A percentile compares a stretch with the other conserved stretches of the same genome.
Evolutionary conservation across 768 basidiomycete species (phyloP).

Genomic region (Boletus reticulatus): DNA sequence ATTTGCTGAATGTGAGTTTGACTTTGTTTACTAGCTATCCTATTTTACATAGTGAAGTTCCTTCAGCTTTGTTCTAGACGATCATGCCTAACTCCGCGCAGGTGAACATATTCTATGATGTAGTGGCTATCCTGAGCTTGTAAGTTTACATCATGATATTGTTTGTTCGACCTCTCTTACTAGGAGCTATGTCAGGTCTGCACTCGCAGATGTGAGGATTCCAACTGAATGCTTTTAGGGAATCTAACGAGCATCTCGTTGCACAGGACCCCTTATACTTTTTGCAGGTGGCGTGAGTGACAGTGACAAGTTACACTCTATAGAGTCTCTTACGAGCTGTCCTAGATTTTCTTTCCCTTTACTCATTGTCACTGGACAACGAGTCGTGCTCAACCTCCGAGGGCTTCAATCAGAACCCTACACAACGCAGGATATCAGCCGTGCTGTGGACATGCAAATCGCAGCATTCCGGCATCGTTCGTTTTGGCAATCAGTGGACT

Average conservation of each 20-base stretch:
- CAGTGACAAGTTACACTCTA: too few relatives aligned
- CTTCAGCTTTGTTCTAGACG: neutral
- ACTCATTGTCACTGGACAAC: constrained; percentile 16
- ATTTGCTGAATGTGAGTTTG: neutral
- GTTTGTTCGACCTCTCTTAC: neutral
- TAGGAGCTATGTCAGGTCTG: neutral
- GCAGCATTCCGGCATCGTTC: neutral
- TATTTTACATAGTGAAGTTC: constrained; percentile 4
- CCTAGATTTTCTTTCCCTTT: constrained; percentile 9
- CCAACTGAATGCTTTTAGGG: neutral
- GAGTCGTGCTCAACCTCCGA: constrained; percentile 16
- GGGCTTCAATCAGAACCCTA: neutral
- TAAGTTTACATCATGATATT: neutral
- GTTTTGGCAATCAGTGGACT: neutral
- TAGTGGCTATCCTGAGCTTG: neutral
- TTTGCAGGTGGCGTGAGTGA: neutral
- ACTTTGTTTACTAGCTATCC: neutral
- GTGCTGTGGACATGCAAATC: neutral
- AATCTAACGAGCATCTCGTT: neutral
- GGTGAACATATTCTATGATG: constrained; percentile 5
- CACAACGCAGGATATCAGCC: neutral
- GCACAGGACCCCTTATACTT: constrained; percentile 7
- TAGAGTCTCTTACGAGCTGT: neutral
- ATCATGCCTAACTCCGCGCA: neutral
- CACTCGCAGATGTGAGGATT: neutral